Evolutionary conservation across 169 alveolate species (phyloP), one percentile per base, ranked within the genome.

Genomic region (Amoebophrya sp.): DNA sequence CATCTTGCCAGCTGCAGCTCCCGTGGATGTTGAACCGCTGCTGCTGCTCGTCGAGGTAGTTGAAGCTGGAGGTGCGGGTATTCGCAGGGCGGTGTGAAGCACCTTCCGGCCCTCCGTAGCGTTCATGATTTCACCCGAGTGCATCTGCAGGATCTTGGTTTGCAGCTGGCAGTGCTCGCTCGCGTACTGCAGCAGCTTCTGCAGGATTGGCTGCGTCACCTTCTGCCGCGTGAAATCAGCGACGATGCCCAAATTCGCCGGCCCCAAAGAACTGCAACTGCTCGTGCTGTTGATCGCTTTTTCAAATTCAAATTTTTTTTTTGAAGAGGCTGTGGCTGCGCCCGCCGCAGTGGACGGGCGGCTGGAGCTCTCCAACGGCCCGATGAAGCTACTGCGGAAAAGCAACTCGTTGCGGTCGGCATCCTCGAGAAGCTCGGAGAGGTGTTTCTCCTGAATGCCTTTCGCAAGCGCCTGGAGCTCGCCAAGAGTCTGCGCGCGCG

Each of bases 101-200:
- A 97, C 99, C 38, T 99, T 92, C 70, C 99, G 92, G 45, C 95
- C 94, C 93, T 98, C 99, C 31, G 99, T 97, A 15, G 93, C 94
- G 92, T 98, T 98, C 69, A 98, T 91, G 41, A 93, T 94, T 31
- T 94, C 97, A 5, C 99, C 99, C 42, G 45, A 38, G 90, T 38
- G 40, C 90, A 88, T 88, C 26, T 39, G 58, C 67, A 38, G 58
- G 0, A 88, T 40, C 90, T 88, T 88, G 58, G 40, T 18, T 15
- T 13, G 18, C 69, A 45, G n/a, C 13, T 18, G n/a, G n/a, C n/a
- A 15, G n/a, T 58, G 78, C 23, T 58, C 78, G 7, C 34, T 23
- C 34, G 78, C 78, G 34, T 23, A 58, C 34, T 58, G 78, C 78
- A 58, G 34, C 23, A 58, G 34, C 23, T 58, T 58, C 78, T 16